phyloP scores from a whole-genome alignment of 2,329 filamentous ascomycete genomes.

The Allantophomopsis lycopodina region DNA sequence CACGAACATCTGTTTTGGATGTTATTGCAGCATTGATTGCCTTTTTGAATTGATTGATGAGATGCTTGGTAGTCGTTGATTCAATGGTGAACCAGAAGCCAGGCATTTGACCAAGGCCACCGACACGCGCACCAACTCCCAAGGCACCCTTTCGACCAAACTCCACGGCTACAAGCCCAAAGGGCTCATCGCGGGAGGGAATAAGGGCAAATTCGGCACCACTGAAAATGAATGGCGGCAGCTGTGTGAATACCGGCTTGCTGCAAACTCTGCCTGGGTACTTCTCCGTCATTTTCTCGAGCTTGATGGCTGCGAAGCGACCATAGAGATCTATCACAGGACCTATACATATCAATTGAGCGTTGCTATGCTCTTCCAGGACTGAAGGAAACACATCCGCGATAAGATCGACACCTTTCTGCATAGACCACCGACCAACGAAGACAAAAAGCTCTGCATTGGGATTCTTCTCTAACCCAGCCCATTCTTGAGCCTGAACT shows the following conservation, averaged over 20 bases:
- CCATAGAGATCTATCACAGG: slow-evolving; percentile 57
- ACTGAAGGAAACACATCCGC: slow-evolving; percentile 53
- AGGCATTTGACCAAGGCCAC: slow-evolving; percentile 54
- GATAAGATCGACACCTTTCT: slow-evolving; percentile 55
- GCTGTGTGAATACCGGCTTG: slow-evolving; percentile 50
- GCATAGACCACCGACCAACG: slow-evolving; percentile 54
- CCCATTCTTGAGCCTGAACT: slow-evolving; percentile 54
- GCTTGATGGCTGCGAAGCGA: slow-evolving; percentile 50
- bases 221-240: slow-evolving; percentile 52
- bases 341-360: slow-evolving; percentile 47
- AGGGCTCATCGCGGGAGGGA: slow-evolving; percentile 53
- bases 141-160: slow-evolving; percentile 55
- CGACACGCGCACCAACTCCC: slow-evolving; percentile 50
- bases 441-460: slow-evolving; percentile 53
- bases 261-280: slow-evolving; percentile 52
- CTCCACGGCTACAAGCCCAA: slow-evolving; percentile 53
- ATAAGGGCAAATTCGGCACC: slow-evolving; percentile 58
- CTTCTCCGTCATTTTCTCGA: slow-evolving; percentile 47
- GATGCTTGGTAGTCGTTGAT: slow-evolving; percentile 44
- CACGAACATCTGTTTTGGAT: slow-evolving; percentile 37
- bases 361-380: slow-evolving; percentile 41
- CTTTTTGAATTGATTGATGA: slow-evolving; percentile 48
- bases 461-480: slow-evolving; percentile 43
- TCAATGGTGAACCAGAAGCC: slow-evolving; percentile 59
- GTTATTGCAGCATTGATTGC: slow-evolving; percentile 46